Evolutionary conservation across 108 stramenopile genomes (phyloP), one percentile per base, ranked within the genome.

Genomic region (Poteriospumella lacustris): DNA sequence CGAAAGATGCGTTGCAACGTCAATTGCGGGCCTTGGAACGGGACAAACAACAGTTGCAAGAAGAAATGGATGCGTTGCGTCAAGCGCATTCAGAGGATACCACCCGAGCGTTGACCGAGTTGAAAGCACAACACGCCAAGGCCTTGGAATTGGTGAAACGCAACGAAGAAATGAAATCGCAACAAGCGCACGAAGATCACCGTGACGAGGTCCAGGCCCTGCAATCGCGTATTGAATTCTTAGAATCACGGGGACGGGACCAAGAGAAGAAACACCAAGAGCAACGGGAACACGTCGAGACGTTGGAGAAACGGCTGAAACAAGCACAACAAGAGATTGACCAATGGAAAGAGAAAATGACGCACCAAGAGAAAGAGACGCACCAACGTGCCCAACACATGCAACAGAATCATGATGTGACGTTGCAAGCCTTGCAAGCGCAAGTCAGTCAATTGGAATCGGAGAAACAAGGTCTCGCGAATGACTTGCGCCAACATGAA

Each of bases 391-490:
- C 52, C 15, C 24, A 56, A 56, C 19, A 56, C 15, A 56, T 19
- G 15, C 52, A 56, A 56, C 15, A 56, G 52, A 56, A 19, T 56
- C 52, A 56, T 56, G 52, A 56, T 56, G 24, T 19, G 15, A 56
- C 15, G 15, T 19, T 19, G 15, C 52, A 56, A 56, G 19, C 15
- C 15, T 56, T 56, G 24, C 52, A 56, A 56, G 15, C 52, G 24
- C 52, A 56, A 56, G 52, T 56, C 15, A 56, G 52, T 56, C 60
- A 12, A 64, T 64, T 64, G 36, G 60, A 64, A 24, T 34, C 5
- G 15, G 24, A 64, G 9, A 31, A 3, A 34, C 5, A 19, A 64
- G 9, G 5, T 34, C 5, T 64, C 28, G 29, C 5, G 9, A 24
- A 19, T 31, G 31, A 31, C 5, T 31, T 64, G 36, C 28, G 5